Percentiles rank a stretch among this genome's conserved stretches.
Conservation (phyloP, 768 basidiomycete species). For the Trametes cingulata region DNA sequence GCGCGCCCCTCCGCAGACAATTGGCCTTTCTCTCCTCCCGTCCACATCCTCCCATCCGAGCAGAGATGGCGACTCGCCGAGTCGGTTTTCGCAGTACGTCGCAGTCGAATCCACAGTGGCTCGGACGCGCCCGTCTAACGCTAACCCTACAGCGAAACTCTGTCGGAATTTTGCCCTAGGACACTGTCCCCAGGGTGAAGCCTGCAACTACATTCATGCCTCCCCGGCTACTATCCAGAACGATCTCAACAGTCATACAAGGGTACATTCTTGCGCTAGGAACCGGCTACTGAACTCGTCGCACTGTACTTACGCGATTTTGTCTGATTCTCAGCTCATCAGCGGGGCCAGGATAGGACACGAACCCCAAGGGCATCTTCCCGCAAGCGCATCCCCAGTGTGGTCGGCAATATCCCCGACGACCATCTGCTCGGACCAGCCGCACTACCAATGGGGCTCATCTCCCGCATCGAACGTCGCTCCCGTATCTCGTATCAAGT, state of each 20-base stretch:
- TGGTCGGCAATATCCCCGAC: slow-evolving; percentile 14
- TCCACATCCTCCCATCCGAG: slow-evolving; percentile 3
- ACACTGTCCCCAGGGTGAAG: slow-evolving; percentile 38
- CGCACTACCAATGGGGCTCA: slow-evolving; percentile 9
- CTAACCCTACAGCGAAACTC: slow-evolving; percentile 36
- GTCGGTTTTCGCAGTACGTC: slow-evolving; percentile 20
- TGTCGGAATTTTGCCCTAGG: slow-evolving; percentile 40
- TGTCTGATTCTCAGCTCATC: slow-evolving; percentile 5
- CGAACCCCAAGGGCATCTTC: background rate
- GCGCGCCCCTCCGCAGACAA: slow-evolving; percentile 16
- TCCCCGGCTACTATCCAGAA: slow-evolving; percentile 15
- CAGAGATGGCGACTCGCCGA: slow-evolving; percentile 18
- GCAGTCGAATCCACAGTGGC: background rate
- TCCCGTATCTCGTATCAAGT: slow-evolving; percentile 19
- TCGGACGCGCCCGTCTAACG: background rate
- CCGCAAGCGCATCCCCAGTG: slow-evolving; percentile 5
- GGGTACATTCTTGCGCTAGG: slow-evolving; percentile 13
- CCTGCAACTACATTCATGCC: slow-evolving; percentile 42
- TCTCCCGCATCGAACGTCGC: background rate
- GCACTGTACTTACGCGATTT: slow-evolving; percentile 5
- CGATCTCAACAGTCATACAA: background rate
- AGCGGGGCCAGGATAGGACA: background rate
- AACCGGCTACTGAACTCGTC: background rate
- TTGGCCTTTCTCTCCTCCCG: slow-evolving; percentile 13
- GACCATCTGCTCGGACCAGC: slow-evolving; percentile 18